phyloP scores from a whole-genome alignment of 805 yeast species.

The Priceomyces medius region DNA sequence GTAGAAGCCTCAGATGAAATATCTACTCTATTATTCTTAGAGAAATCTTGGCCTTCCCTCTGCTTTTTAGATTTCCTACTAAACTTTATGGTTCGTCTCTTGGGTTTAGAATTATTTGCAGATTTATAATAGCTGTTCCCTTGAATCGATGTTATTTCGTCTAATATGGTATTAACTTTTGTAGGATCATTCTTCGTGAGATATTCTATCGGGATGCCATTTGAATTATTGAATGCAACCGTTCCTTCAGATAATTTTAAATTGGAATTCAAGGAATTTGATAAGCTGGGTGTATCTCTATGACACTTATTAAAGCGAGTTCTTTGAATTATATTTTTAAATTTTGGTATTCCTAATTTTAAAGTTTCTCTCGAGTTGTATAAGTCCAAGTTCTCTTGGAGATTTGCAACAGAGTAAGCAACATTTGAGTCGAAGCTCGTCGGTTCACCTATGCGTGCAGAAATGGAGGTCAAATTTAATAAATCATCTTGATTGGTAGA shows the following conservation, averaged over 20 bases:
- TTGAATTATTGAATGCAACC: slow-evolving; percentile 12
- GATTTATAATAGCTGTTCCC: slow-evolving; percentile 34
- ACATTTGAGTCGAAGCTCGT: slow-evolving; percentile 59
- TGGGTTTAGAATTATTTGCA: slow-evolving; percentile 33
- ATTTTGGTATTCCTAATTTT: slow-evolving; percentile 60
- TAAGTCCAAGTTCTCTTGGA: slow-evolving; percentile 38
- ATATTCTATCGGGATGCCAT: slow-evolving; percentile 42
- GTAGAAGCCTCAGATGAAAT: slow-evolving; percentile 9
- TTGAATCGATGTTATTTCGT: slow-evolving; percentile 47
- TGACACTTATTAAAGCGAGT: slow-evolving; percentile 45
- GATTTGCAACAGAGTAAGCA: slow-evolving; percentile 54
- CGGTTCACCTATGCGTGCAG: slow-evolving; percentile 16
- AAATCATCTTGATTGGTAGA: slow-evolving; percentile 11
- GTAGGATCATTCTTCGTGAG: slow-evolving; percentile 26
- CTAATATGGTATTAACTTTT: slow-evolving; percentile 36
- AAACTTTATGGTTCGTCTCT: slow-evolving; percentile 42
- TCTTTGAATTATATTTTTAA: slow-evolving; percentile 58
- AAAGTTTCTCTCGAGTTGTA: slow-evolving; percentile 78
- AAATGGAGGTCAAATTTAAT: slow-evolving; percentile 11
- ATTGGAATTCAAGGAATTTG: slow-evolving; percentile 35
- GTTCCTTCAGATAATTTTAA: slow-evolving; percentile 30
- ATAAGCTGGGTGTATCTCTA: slow-evolving; percentile 40
- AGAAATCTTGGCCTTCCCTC: neutral
- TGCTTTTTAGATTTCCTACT: slow-evolving; percentile 12
- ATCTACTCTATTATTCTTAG: neutral